These are phyloP conservation scores for Fusarium ramigenum DNA, from an alignment of 2,329 filamentous ascomycete species.

Conservation along the genomic window DNA sequence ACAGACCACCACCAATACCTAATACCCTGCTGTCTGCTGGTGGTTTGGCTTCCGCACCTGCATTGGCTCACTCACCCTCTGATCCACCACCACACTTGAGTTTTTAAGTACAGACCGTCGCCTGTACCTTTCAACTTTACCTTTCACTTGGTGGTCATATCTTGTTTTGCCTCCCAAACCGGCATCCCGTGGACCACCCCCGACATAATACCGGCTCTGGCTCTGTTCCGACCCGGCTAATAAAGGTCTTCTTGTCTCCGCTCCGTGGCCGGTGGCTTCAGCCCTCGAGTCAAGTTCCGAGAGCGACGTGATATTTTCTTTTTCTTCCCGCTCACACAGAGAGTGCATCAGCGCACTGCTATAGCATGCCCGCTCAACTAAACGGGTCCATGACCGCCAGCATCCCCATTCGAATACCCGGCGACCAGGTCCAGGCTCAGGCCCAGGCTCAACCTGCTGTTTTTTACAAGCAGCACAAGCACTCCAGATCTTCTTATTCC, in stretches of 20 bases:
- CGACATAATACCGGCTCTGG: conserved; percentile 41
- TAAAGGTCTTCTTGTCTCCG: conserved; percentile 34
- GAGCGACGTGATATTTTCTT: conserved; percentile 32
- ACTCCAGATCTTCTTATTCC: conserved; percentile 70
- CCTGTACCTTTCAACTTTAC: conserved; percentile 6
- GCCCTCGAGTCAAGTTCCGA: conserved; percentile 24
- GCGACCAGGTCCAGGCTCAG: conserved; percentile 44
- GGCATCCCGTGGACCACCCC: conserved; percentile 34
- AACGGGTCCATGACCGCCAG: conserved; percentile 50
- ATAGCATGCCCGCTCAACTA: conserved; percentile 53
- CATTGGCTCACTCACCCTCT: conserved; percentile 45
- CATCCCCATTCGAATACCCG: conserved; percentile 51
- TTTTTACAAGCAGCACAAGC: conserved; percentile 62
- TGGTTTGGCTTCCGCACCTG: conserved; percentile 38
- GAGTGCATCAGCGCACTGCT: conserved; percentile 34
- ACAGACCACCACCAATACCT: conserved; percentile 14
- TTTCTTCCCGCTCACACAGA: conserved; percentile 23
- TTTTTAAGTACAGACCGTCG: conserved; percentile 48
- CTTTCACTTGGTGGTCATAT: conserved; percentile 24
- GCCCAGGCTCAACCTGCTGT: conserved; percentile 34
- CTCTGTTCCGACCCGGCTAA: conserved; percentile 34
- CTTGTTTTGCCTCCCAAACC: conserved; percentile 35
- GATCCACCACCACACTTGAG: conserved; percentile 47
- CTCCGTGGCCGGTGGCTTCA: conserved; percentile 33
- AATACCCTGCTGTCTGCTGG: conserved; percentile 35